Conservation (phyloP, 1,284 basidiomycete species). For the Cystobasidiaceae sp. region DNA sequence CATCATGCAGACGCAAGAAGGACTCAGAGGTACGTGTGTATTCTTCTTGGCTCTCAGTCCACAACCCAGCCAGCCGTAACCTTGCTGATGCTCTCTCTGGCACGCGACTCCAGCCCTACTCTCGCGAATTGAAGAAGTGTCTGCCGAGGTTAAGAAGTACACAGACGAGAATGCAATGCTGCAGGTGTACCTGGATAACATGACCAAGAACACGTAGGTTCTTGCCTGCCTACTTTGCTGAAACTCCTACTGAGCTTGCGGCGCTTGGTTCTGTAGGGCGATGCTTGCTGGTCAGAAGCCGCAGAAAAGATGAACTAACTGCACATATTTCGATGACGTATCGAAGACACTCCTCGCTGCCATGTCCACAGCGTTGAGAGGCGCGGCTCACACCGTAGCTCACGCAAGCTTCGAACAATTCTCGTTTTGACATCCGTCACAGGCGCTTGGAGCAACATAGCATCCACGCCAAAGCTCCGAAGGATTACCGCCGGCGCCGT, state of each 20-base stretch:
- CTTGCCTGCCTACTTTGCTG: not conserved
- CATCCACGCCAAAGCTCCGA: no score
- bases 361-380: no score
- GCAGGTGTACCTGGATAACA: conserved; percentile 7
- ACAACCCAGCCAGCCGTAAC: not conserved
- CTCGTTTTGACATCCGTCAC: no score
- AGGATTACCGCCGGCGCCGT: no score
- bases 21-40: not conserved
- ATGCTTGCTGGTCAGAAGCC: not conserved
- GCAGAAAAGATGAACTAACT: no score
- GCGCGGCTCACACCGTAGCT: no score
- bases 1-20: not conserved
- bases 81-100: not conserved
- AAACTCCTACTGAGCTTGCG: not conserved
- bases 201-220: conserved; percentile 2
- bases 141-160: conserved; percentile 1
- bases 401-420: no score
- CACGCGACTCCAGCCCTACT: not conserved
- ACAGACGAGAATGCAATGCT: conserved; percentile 1
- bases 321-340: no score
- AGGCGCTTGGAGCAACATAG: no score
- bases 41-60: not conserved
- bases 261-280: not conserved
- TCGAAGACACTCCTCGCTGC: no score
- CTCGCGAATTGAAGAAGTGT: not conserved